Percentiles rank a stretch among this genome's conserved stretches.
Conservation (phyloP, 2,329 filamentous ascomycete genomes). For the Pseudocercospora eumusae region DNA sequence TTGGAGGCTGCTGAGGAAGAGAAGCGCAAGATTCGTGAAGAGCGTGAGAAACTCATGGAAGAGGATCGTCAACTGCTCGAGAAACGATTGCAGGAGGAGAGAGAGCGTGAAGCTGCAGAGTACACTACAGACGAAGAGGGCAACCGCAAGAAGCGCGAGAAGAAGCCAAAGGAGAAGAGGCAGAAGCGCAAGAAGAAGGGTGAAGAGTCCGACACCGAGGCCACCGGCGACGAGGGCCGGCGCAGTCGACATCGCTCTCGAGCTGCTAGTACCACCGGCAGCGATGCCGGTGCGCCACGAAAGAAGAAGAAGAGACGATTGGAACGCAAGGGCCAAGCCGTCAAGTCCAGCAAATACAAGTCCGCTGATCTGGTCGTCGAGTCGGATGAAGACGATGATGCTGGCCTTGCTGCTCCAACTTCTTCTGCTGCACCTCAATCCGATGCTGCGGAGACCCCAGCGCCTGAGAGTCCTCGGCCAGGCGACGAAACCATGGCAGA, state of each 20-base stretch:
- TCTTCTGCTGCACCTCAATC: slow-evolving; percentile 32
- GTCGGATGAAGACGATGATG: slow-evolving; percentile 62
- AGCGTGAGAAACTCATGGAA: slow-evolving; percentile 78
- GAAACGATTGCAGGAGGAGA: slow-evolving; percentile 70
- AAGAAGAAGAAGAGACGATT: slow-evolving; percentile 62
- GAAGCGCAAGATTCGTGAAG: slow-evolving; percentile 79
- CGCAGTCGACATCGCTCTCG: slow-evolving; percentile 38
- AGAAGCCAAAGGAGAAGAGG: slow-evolving; percentile 52
- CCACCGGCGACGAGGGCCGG: slow-evolving; percentile 50
- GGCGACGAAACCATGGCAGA: slow-evolving; percentile 31
- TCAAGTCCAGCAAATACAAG: slow-evolving; percentile 69
- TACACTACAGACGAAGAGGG: slow-evolving; percentile 80
- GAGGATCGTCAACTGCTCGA: slow-evolving; percentile 71
- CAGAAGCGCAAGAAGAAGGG: slow-evolving; percentile 64
- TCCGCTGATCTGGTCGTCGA: slow-evolving; percentile 81
- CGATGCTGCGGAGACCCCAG: slow-evolving; percentile 32
- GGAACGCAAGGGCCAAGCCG: slow-evolving; percentile 53
- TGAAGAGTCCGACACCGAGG: slow-evolving; percentile 48
- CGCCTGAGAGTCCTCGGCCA: slow-evolving; percentile 19
- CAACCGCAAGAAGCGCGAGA: slow-evolving; percentile 77
- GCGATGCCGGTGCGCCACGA: slow-evolving; percentile 59
- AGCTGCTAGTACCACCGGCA: slow-evolving; percentile 39
- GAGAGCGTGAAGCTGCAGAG: slow-evolving; percentile 66
- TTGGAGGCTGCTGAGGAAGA: slow-evolving; percentile 71
- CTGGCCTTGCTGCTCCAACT: slow-evolving; percentile 26